Evolutionary conservation across 2,329 filamentous ascomycete species (phyloP).

Genomic region (Rhytidhysteron rufulum): DNA sequence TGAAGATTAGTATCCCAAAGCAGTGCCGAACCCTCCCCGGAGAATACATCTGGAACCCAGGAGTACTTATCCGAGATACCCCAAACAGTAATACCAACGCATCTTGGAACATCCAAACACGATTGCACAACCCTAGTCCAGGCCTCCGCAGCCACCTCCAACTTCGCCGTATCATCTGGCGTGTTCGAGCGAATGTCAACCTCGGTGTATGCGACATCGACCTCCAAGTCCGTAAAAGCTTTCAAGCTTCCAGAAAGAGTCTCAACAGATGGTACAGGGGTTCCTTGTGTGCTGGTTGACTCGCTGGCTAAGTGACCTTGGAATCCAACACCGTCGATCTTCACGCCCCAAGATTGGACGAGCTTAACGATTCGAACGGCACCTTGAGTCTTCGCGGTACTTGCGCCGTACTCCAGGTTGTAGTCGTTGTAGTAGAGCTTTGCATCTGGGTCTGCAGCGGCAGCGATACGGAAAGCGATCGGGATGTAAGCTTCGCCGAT

Average conservation of each 20-base stretch:
- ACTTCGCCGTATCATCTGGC: conserved; percentile 42
- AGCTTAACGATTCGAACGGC: conserved; percentile 35
- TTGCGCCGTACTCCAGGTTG: conserved; percentile 57
- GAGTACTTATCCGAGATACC: too few species aligned
- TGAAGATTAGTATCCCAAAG: too few species aligned
- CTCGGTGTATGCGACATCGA: conserved; percentile 61
- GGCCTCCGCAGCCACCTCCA: conserved; percentile 46
- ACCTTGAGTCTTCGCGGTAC: conserved; percentile 39
- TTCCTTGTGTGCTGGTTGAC: conserved; percentile 44
- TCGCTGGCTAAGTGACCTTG: conserved; percentile 56
- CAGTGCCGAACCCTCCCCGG: too few species aligned
- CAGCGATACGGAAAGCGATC: conserved; percentile 55
- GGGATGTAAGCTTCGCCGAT: conserved; percentile 56
- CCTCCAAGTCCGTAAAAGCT: conserved; percentile 50
- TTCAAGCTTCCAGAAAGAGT: conserved; percentile 47
- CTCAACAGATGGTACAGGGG: conserved; percentile 42
- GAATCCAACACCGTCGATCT: conserved; percentile 62
- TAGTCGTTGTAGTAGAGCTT: conserved; percentile 65
- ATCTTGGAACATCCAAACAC: conserved; percentile 34
- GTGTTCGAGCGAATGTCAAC: conserved; percentile 54
- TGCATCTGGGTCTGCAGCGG: conserved; percentile 52
- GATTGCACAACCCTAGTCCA: conserved; percentile 40
- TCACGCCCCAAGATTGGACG: conserved; percentile 39
- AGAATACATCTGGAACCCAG: too few species aligned
- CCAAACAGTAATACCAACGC: conserved; percentile 41